A percentile compares a stretch with the other conserved stretches of the same genome.
phyloP scores from a whole-genome alignment of 2,329 filamentous ascomycete genomes.

The Fusarium acutatum region DNA sequence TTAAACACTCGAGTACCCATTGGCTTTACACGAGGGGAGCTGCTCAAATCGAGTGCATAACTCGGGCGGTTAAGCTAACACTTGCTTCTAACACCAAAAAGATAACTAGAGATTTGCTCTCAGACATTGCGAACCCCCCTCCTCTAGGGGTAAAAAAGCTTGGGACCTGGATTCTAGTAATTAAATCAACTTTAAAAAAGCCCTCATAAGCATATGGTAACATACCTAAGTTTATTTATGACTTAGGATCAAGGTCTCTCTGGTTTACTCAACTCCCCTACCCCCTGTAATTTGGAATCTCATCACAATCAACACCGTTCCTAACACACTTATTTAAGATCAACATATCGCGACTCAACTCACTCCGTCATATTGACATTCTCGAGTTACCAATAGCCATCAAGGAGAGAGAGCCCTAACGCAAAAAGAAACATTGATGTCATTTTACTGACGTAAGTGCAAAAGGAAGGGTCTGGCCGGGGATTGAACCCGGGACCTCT shows the following conservation, averaged over 20 bases:
- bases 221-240: too few species aligned
- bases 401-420: too few species aligned
- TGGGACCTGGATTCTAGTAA: neutral
- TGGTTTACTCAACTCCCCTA: neutral
- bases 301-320: neutral
- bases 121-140: too few species aligned
- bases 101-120: neutral
- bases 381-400: too few species aligned
- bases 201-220: too few species aligned
- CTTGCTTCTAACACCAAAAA: neutral
- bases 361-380: neutral
- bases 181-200: neutral
- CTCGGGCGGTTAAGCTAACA: neutral
- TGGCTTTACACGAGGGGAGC: too few species aligned
- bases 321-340: too few species aligned
- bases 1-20: neutral
- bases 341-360: too few species aligned
- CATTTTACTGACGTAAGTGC: rapidly evolving
- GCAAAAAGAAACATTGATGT: neutral
- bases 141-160: too few species aligned
- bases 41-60: neutral
- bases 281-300: neutral
- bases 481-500: conserved; percentile 59
- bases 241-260: too few species aligned
- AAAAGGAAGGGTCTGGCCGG: conserved; percentile 52